Evolutionary conservation across 2,329 filamentous ascomycete genomes (phyloP).

Genomic region (Scopulariopsis brevicaulis): DNA sequence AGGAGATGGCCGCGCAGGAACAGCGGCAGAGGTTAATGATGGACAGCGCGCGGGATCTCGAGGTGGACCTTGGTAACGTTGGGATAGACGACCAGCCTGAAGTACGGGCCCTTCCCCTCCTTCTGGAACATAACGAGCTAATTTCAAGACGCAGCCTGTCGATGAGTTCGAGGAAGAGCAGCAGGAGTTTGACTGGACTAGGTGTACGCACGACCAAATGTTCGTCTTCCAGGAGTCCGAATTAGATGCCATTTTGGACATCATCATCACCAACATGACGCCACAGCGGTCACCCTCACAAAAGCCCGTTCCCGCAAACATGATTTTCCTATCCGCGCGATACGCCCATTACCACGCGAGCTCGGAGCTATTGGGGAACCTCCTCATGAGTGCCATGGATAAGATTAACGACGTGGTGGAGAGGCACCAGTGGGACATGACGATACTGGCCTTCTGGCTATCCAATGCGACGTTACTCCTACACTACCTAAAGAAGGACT

Average conservation of each 20-base stretch:
- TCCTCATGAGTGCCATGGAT: constrained; percentile 80
- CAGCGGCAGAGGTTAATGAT: constrained; percentile 97
- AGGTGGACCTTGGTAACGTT: constrained; percentile 91
- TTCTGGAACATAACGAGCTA: constrained; percentile 7
- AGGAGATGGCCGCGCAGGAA: constrained; percentile 94
- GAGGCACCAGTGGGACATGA: constrained; percentile 97
- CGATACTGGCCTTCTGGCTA: constrained; percentile 96
- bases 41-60: constrained; percentile 92
- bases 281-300: constrained; percentile 92
- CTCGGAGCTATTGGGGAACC: constrained; percentile 66
- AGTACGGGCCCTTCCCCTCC: constrained; percentile 32
- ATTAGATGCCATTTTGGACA: constrained; percentile 81
- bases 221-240: constrained; percentile 98
- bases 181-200: constrained; percentile 92
- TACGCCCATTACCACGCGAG: constrained; percentile 97
- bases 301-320: constrained; percentile 94
- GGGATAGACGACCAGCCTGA: constrained; percentile 94
- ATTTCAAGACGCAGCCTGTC: constrained; percentile 33
- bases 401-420: constrained; percentile 98
- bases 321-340: constrained; percentile 87
- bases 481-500: constrained; percentile 93
- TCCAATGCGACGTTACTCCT: constrained; percentile 92
- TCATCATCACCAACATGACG: constrained; percentile 96
- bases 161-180: constrained; percentile 81
- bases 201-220: constrained; percentile 96